phyloP scores from a whole-genome alignment of 2,329 filamentous ascomycete species.

The Fusarium haematococcum region DNA sequence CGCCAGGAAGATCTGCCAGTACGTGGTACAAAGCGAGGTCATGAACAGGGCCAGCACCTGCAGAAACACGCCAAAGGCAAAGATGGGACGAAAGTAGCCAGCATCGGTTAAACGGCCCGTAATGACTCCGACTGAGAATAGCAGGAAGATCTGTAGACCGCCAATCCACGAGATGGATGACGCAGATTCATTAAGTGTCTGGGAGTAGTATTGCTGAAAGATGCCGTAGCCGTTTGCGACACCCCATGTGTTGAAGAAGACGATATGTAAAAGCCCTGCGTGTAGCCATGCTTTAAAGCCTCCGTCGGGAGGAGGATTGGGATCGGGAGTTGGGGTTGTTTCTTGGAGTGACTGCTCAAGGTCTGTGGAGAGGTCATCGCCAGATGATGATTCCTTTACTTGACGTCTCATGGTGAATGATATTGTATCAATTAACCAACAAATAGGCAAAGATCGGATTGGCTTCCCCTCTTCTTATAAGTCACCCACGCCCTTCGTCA shows the following conservation, averaged over 20 bases:
- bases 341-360: slow-evolving; percentile 7
- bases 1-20: slow-evolving; percentile 63
- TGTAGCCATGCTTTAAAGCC: slow-evolving; percentile 47
- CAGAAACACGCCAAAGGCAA: slow-evolving; percentile 52
- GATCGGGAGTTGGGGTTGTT: background rate
- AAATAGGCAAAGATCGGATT: background rate
- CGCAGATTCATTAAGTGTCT: slow-evolving; percentile 46
- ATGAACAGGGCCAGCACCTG: slow-evolving; percentile 60
- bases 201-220: slow-evolving; percentile 59
- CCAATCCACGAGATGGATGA: slow-evolving; percentile 60
- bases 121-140: slow-evolving; percentile 55
- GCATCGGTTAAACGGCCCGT: slow-evolving; percentile 59
- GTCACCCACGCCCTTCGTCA: background rate
- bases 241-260: slow-evolving; percentile 60
- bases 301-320: slow-evolving; percentile 27
- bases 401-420: slow-evolving; percentile 3
- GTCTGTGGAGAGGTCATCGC: slow-evolving; percentile 12
- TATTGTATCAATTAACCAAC: background rate
- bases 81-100: slow-evolving; percentile 55
- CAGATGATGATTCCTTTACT: background rate
- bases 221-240: slow-evolving; percentile 59
- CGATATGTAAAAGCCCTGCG: slow-evolving; percentile 50
- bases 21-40: slow-evolving; percentile 54
- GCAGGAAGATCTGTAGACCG: slow-evolving; percentile 57
- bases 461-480: background rate